These are phyloP conservation scores for Calonectria hongkongensis DNA, from an alignment of 2,329 filamentous ascomycete species.

Conservation along the genomic window DNA sequence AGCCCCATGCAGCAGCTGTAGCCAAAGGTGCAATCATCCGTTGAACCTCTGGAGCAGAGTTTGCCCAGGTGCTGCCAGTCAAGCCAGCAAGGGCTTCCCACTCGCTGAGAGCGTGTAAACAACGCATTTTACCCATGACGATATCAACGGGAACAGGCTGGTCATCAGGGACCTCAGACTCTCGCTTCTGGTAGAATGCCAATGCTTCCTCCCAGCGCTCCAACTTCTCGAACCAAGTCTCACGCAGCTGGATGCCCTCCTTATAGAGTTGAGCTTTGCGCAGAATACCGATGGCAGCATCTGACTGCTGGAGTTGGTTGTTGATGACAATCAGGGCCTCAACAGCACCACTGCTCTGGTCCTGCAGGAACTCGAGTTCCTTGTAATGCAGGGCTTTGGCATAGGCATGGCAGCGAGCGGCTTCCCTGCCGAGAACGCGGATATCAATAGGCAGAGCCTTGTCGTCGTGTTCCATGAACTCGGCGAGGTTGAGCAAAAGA, in stretches of 20 bases:
- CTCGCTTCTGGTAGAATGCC: constrained; percentile 91
- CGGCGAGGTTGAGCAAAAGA: constrained; percentile 93
- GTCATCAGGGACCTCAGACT: constrained; percentile 78
- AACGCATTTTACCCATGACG: constrained; percentile 99
- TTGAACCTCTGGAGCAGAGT: constrained; percentile 90
- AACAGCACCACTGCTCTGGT: constrained; percentile 95
- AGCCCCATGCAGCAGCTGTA: constrained; percentile 96
- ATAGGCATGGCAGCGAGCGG: constrained; percentile 97
- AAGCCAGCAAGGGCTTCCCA: constrained; percentile 95
- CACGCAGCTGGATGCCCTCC: constrained; percentile 93
- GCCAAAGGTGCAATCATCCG: constrained; percentile 94
- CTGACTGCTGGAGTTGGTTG: constrained; percentile 98
- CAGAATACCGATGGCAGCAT: constrained; percentile 97
- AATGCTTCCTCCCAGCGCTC: constrained; percentile 99
- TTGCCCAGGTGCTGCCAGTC: constrained; percentile 94
- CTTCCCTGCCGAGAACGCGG: constrained; percentile 92
- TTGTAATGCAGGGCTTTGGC: constrained; percentile 99
- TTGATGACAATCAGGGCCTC: constrained; percentile 99
- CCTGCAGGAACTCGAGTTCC: constrained; percentile 97
- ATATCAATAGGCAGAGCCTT: constrained; percentile 99
- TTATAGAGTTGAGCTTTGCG: constrained; percentile 96
- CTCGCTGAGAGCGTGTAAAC: constrained; percentile 95
- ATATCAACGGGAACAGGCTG: constrained; percentile 86
- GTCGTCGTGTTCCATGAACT: constrained; percentile 99
- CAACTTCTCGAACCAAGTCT: constrained; percentile 99